Evolutionary conservation across 495 filamentous ascomycete species (phyloP).

Genomic region (Hyaloscypha hepaticicola): DNA sequence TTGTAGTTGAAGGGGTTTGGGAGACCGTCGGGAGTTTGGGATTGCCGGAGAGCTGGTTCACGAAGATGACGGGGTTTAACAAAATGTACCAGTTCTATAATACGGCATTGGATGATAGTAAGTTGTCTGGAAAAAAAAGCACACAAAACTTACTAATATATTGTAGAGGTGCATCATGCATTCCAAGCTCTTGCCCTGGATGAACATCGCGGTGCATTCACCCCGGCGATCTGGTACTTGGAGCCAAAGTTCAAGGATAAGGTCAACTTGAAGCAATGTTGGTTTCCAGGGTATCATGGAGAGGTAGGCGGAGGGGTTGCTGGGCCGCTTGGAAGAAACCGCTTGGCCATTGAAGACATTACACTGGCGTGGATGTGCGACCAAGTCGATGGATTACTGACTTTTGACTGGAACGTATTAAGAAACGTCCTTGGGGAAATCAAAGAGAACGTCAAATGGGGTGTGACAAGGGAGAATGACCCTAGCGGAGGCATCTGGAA

Average conservation of each 20-base stretch:
- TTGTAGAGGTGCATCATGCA: slow-evolving; percentile 54
- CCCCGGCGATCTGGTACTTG: slow-evolving; percentile 23
- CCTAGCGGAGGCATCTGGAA: not conserved
- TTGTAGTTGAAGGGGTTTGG: slow-evolving; percentile 52
- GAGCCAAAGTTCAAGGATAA: slow-evolving; percentile 44
- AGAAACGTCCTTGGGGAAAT: not conserved
- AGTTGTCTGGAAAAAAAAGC: not conserved
- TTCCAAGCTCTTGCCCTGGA: slow-evolving; percentile 73
- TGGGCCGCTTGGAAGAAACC: not conserved
- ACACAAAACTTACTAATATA: slow-evolving; percentile 1
- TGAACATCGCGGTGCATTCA: slow-evolving; percentile 62
- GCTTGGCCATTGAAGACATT: slow-evolving; percentile 3
- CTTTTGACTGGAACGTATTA: slow-evolving; percentile 1
- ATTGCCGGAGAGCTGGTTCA: slow-evolving; percentile 35
- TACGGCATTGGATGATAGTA: slow-evolving; percentile 16
- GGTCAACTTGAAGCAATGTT: slow-evolving; percentile 60
- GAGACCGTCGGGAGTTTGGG: slow-evolving; percentile 51
- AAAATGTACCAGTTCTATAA: slow-evolving; percentile 18
- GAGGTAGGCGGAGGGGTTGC: slow-evolving; percentile 57
- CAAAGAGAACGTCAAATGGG: not conserved
- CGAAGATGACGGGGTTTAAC: slow-evolving; percentile 31
- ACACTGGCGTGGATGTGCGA: slow-evolving; percentile 16
- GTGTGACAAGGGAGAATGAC: not conserved
- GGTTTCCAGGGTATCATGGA: slow-evolving; percentile 68
- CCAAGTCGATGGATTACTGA: slow-evolving; percentile 13